These are phyloP conservation scores for Croton laevigatus DNA, from an alignment of 441 rosid genomes.

Conservation along the genomic window DNA sequence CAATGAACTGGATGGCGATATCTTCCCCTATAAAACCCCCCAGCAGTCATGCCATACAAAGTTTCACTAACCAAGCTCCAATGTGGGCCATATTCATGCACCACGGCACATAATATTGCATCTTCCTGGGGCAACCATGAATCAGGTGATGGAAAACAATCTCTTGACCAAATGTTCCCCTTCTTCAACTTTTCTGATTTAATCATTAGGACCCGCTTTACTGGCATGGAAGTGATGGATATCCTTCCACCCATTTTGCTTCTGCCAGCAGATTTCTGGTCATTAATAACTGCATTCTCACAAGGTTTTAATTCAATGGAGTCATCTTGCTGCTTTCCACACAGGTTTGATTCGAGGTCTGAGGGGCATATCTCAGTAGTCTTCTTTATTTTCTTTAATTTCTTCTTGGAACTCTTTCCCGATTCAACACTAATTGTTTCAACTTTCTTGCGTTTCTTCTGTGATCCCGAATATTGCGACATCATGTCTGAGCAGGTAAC, in stretches of 20 bases:
- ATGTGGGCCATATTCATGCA: conserved; percentile 94
- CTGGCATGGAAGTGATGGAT: conserved; percentile 75
- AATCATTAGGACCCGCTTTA: conserved; percentile 77
- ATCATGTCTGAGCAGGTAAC: conserved; percentile 47
- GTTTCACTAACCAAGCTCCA: conserved; percentile 88
- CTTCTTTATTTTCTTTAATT: conserved; percentile 71
- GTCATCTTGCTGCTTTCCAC: conserved; percentile 47
- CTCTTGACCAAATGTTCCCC: conserved; percentile 93
- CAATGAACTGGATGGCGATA: conserved; percentile 93
- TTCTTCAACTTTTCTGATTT: conserved; percentile 91
- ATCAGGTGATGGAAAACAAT: conserved; percentile 92
- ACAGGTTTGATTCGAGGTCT: conserved; percentile 40
- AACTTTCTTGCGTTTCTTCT: conserved; percentile 70
- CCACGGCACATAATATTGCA: conserved; percentile 95
- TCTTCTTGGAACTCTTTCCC: conserved; percentile 62
- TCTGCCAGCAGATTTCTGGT: conserved; percentile 60
- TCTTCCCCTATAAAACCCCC: conserved; percentile 93
- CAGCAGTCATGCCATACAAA: conserved; percentile 91
- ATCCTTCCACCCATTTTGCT: conserved; percentile 81
- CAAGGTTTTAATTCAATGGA: conserved; percentile 35
- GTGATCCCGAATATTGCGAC: conserved; percentile 44
- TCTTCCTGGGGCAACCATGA: conserved; percentile 97
- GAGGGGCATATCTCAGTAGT: conserved; percentile 36
- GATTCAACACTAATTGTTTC: conserved; percentile 46
- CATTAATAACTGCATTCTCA: conserved; percentile 52